A percentile compares a stretch with the other conserved stretches of the same genome.
phyloP scores from a whole-genome alignment of 2,329 filamentous ascomycete genomes.

The Rosellinia necatrix region DNA sequence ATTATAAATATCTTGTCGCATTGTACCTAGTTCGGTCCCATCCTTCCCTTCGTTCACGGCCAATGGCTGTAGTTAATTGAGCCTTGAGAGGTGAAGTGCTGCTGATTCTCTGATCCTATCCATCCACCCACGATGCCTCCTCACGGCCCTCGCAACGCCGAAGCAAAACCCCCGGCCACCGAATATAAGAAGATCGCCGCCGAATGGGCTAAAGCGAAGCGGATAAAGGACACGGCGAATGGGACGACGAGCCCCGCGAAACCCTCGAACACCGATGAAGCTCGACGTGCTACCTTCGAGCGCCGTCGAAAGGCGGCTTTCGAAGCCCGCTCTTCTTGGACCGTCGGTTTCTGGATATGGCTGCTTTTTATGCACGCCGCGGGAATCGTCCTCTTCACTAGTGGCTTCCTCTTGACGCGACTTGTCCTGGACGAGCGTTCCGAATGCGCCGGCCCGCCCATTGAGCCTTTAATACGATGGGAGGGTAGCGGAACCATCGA shows the following conservation, averaged over 20 bases:
- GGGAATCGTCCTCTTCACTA: constrained; percentile 90
- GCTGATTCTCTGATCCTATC: constrained; percentile 6
- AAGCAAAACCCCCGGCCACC: constrained; percentile 37
- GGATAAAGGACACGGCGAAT: constrained; percentile 51
- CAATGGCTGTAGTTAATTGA: constrained; percentile 33
- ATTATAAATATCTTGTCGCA: not conserved
- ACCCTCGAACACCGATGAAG: constrained; percentile 46
- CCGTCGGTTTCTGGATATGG: constrained; percentile 70
- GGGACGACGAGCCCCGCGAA: constrained; percentile 41
- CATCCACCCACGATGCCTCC: constrained; percentile 20
- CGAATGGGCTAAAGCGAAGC: constrained; percentile 59
- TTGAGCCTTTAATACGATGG: constrained; percentile 55
- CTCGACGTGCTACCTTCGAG: constrained; percentile 53
- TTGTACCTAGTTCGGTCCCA: not conserved
- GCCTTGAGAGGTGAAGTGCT: constrained; percentile 17
- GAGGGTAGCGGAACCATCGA: constrained; percentile 50
- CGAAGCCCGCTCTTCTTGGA: constrained; percentile 61
- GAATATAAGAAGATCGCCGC: constrained; percentile 60
- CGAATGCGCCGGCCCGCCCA: constrained; percentile 69
- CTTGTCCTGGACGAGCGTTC: constrained; percentile 79
- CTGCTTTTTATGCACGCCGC: constrained; percentile 74
- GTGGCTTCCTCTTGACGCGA: constrained; percentile 90
- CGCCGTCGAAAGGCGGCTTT: constrained; percentile 53
- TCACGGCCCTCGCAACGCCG: constrained; percentile 31
- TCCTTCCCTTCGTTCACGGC: constrained; percentile 18